These are phyloP conservation scores for Gliomastix tumulicola DNA, from an alignment of 2,329 filamentous ascomycete species.

Conservation along the genomic window DNA sequence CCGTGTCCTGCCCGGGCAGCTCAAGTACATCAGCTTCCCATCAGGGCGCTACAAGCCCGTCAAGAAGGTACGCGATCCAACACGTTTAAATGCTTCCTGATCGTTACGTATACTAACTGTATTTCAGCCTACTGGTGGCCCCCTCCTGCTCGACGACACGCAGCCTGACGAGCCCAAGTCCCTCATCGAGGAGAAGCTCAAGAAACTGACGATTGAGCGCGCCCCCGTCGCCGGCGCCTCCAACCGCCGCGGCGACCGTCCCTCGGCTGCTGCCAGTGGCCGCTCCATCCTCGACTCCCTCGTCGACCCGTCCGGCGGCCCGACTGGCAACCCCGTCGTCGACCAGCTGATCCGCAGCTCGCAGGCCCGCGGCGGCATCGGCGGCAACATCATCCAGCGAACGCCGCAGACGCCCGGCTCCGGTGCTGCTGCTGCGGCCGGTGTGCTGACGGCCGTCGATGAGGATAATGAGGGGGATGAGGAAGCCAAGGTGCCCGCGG, in stretches of 20 bases:
- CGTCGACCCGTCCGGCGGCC: conserved; percentile 20
- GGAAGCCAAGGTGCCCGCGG: conserved; percentile 61
- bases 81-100: not conserved
- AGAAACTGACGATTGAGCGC: conserved; percentile 64
- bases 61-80: conserved; percentile 57
- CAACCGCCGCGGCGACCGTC: conserved; percentile 20
- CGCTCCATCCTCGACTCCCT: conserved; percentile 28
- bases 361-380: conserved; percentile 13
- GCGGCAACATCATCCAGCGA: conserved; percentile 7
- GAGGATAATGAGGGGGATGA: conserved; percentile 72
- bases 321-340: conserved; percentile 24
- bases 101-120: conserved; percentile 12
- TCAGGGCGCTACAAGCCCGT: conserved; percentile 89
- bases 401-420: conserved; percentile 28
- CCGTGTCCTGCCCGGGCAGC: conserved; percentile 81
- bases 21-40: conserved; percentile 93
- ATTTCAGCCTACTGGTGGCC: conserved; percentile 80
- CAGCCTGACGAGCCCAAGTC: conserved; percentile 71
- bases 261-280: conserved; percentile 14
- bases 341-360: conserved; percentile 35
- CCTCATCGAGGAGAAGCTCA: conserved; percentile 85
- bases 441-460: conserved; percentile 79
- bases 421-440: conserved; percentile 66
- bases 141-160: conserved; percentile 83
- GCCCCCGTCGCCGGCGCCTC: conserved; percentile 46